A percentile compares a stretch with the other conserved stretches of the same genome.
Evolutionary conservation across 2,329 filamentous ascomycete genomes (phyloP).

Genomic region (Aspergillus melleus): DNA sequence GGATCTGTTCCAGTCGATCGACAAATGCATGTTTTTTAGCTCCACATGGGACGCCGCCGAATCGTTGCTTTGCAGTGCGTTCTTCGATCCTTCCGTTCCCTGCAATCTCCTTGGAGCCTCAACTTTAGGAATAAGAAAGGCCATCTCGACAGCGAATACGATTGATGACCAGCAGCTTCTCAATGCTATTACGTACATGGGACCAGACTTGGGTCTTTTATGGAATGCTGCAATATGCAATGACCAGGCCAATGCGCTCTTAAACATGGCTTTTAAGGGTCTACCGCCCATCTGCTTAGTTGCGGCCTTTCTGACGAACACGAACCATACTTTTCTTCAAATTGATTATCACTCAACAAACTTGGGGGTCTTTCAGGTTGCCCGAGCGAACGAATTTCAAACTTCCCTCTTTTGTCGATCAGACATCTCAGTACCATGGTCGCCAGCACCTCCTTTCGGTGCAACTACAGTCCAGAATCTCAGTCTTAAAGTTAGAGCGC

Average conservation of each 20-base stretch:
- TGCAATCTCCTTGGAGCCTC: conserved; percentile 23
- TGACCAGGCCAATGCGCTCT: neutral
- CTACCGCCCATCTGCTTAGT: conserved; percentile 6
- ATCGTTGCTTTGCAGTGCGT: conserved; percentile 23
- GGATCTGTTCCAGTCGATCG: neutral
- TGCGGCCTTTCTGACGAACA: conserved; percentile 3
- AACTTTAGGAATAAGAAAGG: conserved; percentile 18
- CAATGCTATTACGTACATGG: neutral
- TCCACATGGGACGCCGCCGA: conserved; percentile 22
- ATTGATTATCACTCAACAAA: neutral
- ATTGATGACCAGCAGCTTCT: neutral
- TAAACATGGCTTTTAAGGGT: neutral
- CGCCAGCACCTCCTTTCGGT: conserved; percentile 5
- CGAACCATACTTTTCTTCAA: conserved; percentile 6
- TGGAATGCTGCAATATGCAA: conserved; percentile 2
- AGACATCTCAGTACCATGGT: conserved; percentile 5
- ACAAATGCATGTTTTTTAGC: conserved; percentile 15
- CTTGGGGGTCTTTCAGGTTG: neutral
- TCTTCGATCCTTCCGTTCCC: conserved; percentile 24
- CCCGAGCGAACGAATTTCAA: conserved; percentile 9
- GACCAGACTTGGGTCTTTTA: neutral
- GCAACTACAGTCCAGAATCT: neutral
- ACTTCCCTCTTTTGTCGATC: conserved; percentile 3
- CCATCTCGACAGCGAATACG: conserved; percentile 1
- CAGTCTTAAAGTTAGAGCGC: conserved; percentile 5